phyloP scores from a whole-genome alignment of 1,284 basidiomycete species.

The Irpex rosettiformis region DNA sequence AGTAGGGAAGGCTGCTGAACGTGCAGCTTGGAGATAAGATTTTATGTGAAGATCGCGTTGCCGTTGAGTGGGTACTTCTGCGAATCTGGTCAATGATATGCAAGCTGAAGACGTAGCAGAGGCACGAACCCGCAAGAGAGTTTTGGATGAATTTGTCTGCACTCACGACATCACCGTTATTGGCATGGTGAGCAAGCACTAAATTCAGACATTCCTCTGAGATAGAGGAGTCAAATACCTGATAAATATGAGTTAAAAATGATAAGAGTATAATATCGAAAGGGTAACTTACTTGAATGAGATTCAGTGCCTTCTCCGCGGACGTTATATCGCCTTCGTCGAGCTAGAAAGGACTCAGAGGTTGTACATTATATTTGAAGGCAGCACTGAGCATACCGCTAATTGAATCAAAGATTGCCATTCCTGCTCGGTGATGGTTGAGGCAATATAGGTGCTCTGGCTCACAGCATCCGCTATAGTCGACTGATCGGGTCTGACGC shows the following conservation, averaged over 20 bases:
- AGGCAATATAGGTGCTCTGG: conserved; percentile 28
- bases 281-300: conserved; percentile 48
- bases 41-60: conserved; percentile 71
- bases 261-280: background rate
- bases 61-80: conserved; percentile 44
- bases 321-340: conserved; percentile 29
- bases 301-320: conserved; percentile 32
- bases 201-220: conserved; percentile 39
- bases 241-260: background rate
- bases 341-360: conserved; percentile 25
- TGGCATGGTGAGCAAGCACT: conserved; percentile 49
- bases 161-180: conserved; percentile 39
- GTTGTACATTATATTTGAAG: background rate
- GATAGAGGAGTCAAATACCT: conserved; percentile 38
- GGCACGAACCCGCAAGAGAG: conserved; percentile 39
- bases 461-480: background rate
- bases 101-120: background rate
- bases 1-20: conserved; percentile 43
- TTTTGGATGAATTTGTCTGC: conserved; percentile 45
- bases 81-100: conserved; percentile 1
- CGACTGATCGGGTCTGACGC: background rate
- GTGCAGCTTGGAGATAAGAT: conserved; percentile 46
- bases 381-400: conserved; percentile 27
- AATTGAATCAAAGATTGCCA: conserved; percentile 45
- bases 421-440: conserved; percentile 44